phyloP scores from a whole-genome alignment of 495 filamentous ascomycete genomes.

The Acidomyces sp. region DNA sequence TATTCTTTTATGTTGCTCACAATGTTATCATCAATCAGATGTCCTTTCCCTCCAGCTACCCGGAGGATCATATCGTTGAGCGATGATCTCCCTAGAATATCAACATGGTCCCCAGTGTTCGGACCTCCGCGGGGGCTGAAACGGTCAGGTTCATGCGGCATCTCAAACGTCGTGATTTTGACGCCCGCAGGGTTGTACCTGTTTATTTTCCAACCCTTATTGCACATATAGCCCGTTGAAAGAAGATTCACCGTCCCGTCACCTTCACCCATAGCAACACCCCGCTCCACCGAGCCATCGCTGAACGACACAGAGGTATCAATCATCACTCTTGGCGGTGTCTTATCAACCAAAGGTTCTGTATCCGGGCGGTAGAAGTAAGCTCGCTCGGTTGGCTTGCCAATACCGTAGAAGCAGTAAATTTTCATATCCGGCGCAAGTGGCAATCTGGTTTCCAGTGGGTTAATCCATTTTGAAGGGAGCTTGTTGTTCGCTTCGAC shows the following conservation, averaged over 20 bases:
- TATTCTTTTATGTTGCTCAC: slow-evolving; percentile 70
- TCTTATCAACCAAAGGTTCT: slow-evolving; percentile 42
- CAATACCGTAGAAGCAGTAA: slow-evolving; percentile 93
- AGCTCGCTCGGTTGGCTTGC: slow-evolving; percentile 77
- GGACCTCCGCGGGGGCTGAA: slow-evolving; percentile 87
- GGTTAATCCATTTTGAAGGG: slow-evolving; percentile 84
- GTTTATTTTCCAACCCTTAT: slow-evolving; percentile 83
- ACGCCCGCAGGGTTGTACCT: slow-evolving; percentile 80
- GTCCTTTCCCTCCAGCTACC: slow-evolving; percentile 78
- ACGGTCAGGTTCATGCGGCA: slow-evolving; percentile 88
- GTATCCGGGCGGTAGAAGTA: slow-evolving; percentile 79
- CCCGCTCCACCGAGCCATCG: slow-evolving; percentile 52
- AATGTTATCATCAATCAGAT: slow-evolving; percentile 63
- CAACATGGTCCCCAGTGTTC: slow-evolving; percentile 92
- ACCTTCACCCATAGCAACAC: slow-evolving; percentile 84
- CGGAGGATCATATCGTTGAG: slow-evolving; percentile 84
- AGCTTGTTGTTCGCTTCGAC: slow-evolving; percentile 79
- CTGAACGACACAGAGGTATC: slow-evolving; percentile 60
- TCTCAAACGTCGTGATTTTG: slow-evolving; percentile 76
- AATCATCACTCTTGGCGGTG: slow-evolving; percentile 66
- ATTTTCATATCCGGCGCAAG: slow-evolving; percentile 85
- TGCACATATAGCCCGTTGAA: slow-evolving; percentile 90
- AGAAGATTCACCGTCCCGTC: slow-evolving; percentile 89
- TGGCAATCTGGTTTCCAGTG: slow-evolving; percentile 78
- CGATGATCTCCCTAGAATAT: slow-evolving; percentile 77